Evolutionary conservation across 345 rosid genomes (phyloP).

Genomic region (Populus alba): DNA sequence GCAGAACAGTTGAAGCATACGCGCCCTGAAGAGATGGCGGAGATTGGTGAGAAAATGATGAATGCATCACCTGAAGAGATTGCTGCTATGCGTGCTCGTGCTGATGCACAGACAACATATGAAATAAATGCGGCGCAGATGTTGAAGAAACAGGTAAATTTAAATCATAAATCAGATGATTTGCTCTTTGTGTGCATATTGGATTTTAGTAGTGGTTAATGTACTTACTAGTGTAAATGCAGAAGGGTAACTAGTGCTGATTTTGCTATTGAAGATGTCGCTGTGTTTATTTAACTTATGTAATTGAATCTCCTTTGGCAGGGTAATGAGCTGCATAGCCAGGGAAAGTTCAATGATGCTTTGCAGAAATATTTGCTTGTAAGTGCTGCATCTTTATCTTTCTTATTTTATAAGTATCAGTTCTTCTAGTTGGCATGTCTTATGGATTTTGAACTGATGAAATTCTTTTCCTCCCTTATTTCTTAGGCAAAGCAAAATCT

Average conservation of each 20-base stretch:
- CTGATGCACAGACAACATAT: conserved; percentile 70
- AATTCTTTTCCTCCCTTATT: background rate
- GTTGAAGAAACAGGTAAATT: conserved; percentile 71
- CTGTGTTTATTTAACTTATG: background rate
- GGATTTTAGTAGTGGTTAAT: background rate
- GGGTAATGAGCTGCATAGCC: conserved; percentile 90
- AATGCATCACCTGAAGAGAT: conserved; percentile 83
- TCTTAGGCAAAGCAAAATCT: conserved; percentile 79
- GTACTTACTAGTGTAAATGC: background rate
- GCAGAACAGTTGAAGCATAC: conserved; percentile 84
- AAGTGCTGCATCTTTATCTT: conserved; percentile 27
- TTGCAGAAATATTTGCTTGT: conserved; percentile 78
- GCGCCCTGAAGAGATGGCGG: conserved; percentile 79
- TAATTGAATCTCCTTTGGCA: conserved; percentile 25
- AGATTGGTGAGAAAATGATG: conserved; percentile 86
- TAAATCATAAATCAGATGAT: background rate
- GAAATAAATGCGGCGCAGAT: conserved; percentile 73
- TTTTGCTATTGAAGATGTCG: background rate
- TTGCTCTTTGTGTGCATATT: background rate
- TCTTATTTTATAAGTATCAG: background rate
- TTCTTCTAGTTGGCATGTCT: background rate
- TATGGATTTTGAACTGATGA: conserved; percentile 9
- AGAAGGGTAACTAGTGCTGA: background rate
- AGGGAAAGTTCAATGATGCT: conserved; percentile 69
- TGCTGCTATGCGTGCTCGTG: conserved; percentile 70